Evolutionary conservation across 2,329 filamentous ascomycete genomes (phyloP).

Genomic region (Esteya vermicola): DNA sequence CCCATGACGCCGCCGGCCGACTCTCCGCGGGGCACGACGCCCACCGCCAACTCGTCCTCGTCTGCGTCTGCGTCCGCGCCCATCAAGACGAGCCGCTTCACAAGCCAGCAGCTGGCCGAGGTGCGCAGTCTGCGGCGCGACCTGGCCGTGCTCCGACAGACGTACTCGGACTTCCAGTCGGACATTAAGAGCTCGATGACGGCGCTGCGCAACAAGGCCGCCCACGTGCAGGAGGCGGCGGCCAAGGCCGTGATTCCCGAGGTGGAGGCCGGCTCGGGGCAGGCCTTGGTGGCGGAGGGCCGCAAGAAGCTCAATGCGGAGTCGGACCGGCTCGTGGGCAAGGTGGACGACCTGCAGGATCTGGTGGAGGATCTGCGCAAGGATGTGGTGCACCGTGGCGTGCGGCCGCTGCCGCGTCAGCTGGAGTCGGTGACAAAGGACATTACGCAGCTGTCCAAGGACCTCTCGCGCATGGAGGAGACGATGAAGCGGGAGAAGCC

Average conservation of each 20-base stretch:
- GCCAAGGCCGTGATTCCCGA: conserved; percentile 56
- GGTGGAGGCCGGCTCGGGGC: conserved; percentile 64
- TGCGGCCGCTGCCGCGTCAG: conserved; percentile 79
- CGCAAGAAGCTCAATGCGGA: conserved; percentile 79
- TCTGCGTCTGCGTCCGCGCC: conserved; percentile 23
- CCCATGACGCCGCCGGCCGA: conserved; percentile 20
- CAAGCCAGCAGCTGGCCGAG: conserved; percentile 54
- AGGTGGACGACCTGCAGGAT: conserved; percentile 95
- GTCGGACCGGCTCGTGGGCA: conserved; percentile 77
- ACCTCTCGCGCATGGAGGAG: conserved; percentile 88
- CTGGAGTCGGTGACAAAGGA: conserved; percentile 83
- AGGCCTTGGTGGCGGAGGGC: conserved; percentile 69
- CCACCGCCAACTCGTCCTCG: no score
- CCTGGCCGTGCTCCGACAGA: conserved; percentile 81
- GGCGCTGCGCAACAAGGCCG: conserved; percentile 66
- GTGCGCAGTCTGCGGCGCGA: conserved; percentile 74
- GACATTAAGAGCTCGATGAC: conserved; percentile 84
- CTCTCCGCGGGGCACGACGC: conserved; percentile 28
- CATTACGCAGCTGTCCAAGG: conserved; percentile 64
- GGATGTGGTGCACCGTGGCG: conserved; percentile 85
- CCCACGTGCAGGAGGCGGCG: conserved; percentile 63
- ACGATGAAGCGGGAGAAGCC: conserved; percentile 87
- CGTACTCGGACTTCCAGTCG: conserved; percentile 79
- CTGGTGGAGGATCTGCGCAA: conserved; percentile 92
- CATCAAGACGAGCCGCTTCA: conserved; percentile 12